These are phyloP conservation scores for Penicillium cosmopolitanum DNA, from an alignment of 495 filamentous ascomycete species.

Conservation along the genomic window DNA sequence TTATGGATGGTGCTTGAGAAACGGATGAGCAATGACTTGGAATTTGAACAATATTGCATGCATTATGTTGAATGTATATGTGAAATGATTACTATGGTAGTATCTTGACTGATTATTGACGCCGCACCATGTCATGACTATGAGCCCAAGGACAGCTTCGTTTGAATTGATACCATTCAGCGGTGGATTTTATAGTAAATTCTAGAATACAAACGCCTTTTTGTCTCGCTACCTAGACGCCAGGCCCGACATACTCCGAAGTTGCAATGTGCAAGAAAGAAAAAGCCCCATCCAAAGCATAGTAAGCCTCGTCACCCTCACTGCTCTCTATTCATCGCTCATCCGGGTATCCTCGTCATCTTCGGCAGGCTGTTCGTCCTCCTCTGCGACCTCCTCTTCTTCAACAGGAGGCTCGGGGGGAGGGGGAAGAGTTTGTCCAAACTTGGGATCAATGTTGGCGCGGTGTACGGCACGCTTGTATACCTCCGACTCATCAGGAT, in stretches of 20 bases:
- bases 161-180: conserved; percentile 1
- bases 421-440: conserved; percentile 41
- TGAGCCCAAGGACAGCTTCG: background rate
- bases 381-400: conserved; percentile 18
- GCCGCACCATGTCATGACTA: too few species aligned
- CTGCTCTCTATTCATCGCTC: conserved; percentile 25
- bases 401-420: conserved; percentile 36
- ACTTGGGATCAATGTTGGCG: conserved; percentile 50
- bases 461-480: conserved; percentile 51
- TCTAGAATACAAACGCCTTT: conserved; percentile 19
- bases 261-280: conserved; percentile 22
- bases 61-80: background rate
- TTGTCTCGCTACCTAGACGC: conserved; percentile 17
- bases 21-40: background rate
- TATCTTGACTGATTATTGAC: too few species aligned
- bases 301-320: background rate
- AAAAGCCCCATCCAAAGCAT: conserved; percentile 2
- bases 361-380: conserved; percentile 24
- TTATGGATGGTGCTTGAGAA: background rate
- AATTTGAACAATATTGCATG: background rate
- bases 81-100: background rate
- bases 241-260: conserved; percentile 20
- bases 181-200: background rate
- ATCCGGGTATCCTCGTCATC: conserved; percentile 29
- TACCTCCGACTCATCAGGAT: conserved; percentile 56